Evolutionary conservation across 2,329 filamentous ascomycete species (phyloP), one percentile per base, ranked within the genome.

Genomic region (Cladophialophora carrionii): DNA sequence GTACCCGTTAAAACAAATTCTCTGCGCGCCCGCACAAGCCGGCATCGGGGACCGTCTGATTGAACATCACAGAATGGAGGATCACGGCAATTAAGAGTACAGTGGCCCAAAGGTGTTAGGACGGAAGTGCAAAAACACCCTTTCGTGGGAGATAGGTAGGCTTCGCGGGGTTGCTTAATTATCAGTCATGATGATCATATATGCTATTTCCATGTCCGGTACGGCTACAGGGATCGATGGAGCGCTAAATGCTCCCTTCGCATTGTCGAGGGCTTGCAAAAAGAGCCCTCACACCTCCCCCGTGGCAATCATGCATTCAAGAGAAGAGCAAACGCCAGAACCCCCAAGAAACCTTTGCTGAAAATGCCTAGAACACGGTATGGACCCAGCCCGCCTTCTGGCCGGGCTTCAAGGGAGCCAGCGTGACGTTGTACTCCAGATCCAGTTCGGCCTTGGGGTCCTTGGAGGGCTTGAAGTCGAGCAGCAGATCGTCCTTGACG

Each of bases 351-450:
- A 43, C 14, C 5, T 43, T 43, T 14, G 37, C 37, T 43, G 37
- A 43, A 43, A 2, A 43, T 20, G 37, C 57, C 53, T 58, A 65
- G 53, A 65, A 65, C 26, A 65, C 63, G 29, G 63, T 62, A 9
- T 65, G 63, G 5, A 65, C 52, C 59, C 58, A 65, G 24, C 52
- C 51, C 0, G 58, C 59, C 59, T 62, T 62, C 29, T 61, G 54
- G 54, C 63, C 63, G 26, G 63, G 52, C 48, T 65, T 74, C 73
- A 76, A 76, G 22, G 81, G 80, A 17, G 83, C 82, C 67, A 88
- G 78, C 26, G 75, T 80, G 65, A 90, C 84, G 72, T 90, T 83
- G 74, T 88, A 88, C 72, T 83, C 80, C 61, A 90, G 75, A 75
- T 88, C 85, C 75, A 86, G 81, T 65, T 77, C 74, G 6, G 86